A percentile compares a stretch with the other conserved stretches of the same genome.
phyloP scores from a whole-genome alignment of 306 rosid species.

The Spatholobus suberectus region DNA sequence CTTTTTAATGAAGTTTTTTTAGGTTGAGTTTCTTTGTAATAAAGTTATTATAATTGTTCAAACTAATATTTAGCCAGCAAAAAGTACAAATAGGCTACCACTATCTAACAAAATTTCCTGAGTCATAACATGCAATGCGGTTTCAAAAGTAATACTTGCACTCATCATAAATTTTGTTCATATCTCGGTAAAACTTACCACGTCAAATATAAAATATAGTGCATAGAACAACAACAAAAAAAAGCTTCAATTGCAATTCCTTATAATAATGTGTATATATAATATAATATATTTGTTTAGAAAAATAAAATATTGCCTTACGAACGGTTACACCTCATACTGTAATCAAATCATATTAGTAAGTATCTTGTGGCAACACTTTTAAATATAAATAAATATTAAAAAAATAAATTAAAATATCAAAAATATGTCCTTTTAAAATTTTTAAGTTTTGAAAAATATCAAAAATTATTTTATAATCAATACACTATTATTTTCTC shows the following conservation, averaged over 20 bases:
- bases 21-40: background rate
- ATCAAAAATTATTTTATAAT: no score
- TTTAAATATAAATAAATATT: no score
- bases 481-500: no score
- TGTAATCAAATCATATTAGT: no score
- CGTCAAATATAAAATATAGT: background rate
- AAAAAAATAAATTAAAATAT: no score
- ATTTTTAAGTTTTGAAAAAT: no score
- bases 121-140: background rate
- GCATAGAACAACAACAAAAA: no score
- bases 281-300: background rate
- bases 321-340: background rate
- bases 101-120: background rate
- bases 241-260: background rate
- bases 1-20: no score
- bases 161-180: background rate
- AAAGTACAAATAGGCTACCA: background rate
- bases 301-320: background rate
- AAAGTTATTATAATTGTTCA: background rate
- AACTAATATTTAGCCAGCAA: background rate
- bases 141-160: background rate
- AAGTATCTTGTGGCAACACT: no score
- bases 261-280: no score
- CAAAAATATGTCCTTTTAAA: no score
- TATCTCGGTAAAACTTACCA: background rate